These are phyloP conservation scores for Citrus reticulata DNA, from an alignment of 345 rosid genomes.

Conservation along the genomic window DNA sequence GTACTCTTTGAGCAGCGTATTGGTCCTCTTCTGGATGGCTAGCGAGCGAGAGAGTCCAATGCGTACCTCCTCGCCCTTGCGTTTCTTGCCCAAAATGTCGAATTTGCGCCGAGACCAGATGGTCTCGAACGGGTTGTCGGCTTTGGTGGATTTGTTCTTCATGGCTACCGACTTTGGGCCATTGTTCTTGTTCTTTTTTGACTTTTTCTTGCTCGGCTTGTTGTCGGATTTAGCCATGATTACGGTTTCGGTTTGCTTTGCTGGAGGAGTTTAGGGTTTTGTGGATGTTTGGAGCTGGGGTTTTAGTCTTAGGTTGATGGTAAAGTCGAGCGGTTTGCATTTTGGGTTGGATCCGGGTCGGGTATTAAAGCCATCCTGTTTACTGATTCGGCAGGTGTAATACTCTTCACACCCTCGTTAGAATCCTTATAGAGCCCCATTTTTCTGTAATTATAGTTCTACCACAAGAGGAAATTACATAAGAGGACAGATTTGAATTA, in stretches of 20 bases:
- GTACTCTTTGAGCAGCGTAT: constrained; percentile 80
- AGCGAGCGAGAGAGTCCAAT: constrained; percentile 62
- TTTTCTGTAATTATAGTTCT: too few relatives aligned
- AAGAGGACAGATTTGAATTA: too few relatives aligned
- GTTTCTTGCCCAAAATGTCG: constrained; percentile 80
- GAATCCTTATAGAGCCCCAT: too few relatives aligned
- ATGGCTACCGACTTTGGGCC: constrained; percentile 60
- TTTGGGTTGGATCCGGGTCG: background rate
- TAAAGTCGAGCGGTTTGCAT: too few relatives aligned
- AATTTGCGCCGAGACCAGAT: constrained; percentile 89
- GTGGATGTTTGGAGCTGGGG: background rate
- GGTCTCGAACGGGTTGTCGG: constrained; percentile 67
- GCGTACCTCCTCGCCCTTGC: constrained; percentile 83
- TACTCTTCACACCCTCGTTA: too few relatives aligned
- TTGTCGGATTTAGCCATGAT: constrained; percentile 26
- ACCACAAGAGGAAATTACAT: too few relatives aligned
- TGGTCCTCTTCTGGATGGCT: constrained; percentile 77
- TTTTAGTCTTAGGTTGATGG: background rate
- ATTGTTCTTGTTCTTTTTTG: constrained; percentile 32
- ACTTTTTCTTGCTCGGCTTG: constrained; percentile 25
- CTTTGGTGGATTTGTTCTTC: constrained; percentile 49
- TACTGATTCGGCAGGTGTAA: too few relatives aligned
- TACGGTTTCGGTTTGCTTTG: background rate
- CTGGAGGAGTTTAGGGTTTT: constrained; percentile 14
- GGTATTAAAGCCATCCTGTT: too few relatives aligned